Conservation (phyloP, 345 rosid species). For the Eutrema heterophyllum region DNA sequence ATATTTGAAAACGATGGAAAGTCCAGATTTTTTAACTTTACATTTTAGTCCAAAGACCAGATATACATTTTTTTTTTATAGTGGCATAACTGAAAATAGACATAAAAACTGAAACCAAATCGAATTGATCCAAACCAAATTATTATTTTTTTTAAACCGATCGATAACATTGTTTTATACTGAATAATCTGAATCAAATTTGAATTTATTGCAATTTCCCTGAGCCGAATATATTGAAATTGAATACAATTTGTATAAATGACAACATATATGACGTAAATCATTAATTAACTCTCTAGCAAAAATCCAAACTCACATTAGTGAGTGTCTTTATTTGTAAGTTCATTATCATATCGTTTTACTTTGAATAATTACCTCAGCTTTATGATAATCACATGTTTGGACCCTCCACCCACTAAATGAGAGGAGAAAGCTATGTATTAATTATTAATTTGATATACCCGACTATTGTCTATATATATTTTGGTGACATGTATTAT, state of each 20-base stretch:
- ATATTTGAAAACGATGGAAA: slow-evolving; percentile 1
- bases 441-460: slow-evolving; percentile 13
- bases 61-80: background rate
- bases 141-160: background rate
- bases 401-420: slow-evolving; percentile 48
- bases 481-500: slow-evolving; percentile 28
- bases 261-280: slow-evolving; percentile 23
- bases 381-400: slow-evolving; percentile 33
- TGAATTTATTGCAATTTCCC: background rate
- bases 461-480: background rate
- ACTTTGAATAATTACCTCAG: slow-evolving; percentile 28
- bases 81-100: background rate
- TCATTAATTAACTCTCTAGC: background rate
- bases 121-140: background rate
- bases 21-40: background rate
- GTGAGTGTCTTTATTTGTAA: slow-evolving; percentile 22
- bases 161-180: background rate
- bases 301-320: background rate
- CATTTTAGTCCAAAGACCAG: background rate
- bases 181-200: background rate
- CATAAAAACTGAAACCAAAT: background rate
- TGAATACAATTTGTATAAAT: background rate
- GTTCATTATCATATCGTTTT: slow-evolving; percentile 21
- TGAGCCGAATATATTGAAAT: background rate
- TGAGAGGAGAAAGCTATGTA: slow-evolving; percentile 1